These are phyloP conservation scores for Mucor velutinosus DNA, from an alignment of 371 early-diverging fungal species.

Conservation along the genomic window DNA sequence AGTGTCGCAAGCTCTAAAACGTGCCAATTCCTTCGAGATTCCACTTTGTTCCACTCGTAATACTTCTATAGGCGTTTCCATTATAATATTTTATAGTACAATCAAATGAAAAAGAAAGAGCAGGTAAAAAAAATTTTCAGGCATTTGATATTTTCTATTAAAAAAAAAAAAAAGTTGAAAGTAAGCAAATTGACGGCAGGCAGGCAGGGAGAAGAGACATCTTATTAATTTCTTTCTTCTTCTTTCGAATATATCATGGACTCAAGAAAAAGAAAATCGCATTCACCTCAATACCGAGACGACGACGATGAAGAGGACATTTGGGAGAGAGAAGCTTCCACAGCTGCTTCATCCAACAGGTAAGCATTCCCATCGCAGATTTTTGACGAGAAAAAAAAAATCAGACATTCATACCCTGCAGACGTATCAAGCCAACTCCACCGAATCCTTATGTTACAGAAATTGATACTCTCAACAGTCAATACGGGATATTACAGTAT, in stretches of 20 bases:
- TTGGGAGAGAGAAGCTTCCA: constrained; percentile 25
- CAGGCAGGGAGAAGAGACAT: not conserved
- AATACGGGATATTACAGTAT: constrained; percentile 19
- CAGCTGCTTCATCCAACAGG: not conserved
- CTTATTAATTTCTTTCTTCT: not conserved
- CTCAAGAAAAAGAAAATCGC: not conserved
- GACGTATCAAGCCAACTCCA: not conserved
- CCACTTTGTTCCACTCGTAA: constrained; percentile 47
- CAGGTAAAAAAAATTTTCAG: constrained; percentile 15
- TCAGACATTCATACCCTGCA: not conserved
- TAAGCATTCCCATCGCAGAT: not conserved
- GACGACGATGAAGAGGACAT: constrained; percentile 25
- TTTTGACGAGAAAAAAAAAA: not conserved
- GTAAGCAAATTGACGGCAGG: not conserved
- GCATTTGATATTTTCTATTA: not conserved
- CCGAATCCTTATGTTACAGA: constrained; percentile 12
- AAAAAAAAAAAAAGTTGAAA: constrained; percentile 5
- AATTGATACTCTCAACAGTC: constrained; percentile 11
- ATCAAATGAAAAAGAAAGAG: constrained; percentile 13
- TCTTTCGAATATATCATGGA: not conserved
- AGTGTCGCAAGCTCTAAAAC: constrained; percentile 77
- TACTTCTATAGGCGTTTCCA: constrained; percentile 45
- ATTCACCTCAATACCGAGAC: not conserved
- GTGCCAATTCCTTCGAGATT: constrained; percentile 72
- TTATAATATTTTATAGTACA: not conserved